phyloP scores from a whole-genome alignment of 2,329 filamentous ascomycete species.

The Fusarium agapanthi region DNA sequence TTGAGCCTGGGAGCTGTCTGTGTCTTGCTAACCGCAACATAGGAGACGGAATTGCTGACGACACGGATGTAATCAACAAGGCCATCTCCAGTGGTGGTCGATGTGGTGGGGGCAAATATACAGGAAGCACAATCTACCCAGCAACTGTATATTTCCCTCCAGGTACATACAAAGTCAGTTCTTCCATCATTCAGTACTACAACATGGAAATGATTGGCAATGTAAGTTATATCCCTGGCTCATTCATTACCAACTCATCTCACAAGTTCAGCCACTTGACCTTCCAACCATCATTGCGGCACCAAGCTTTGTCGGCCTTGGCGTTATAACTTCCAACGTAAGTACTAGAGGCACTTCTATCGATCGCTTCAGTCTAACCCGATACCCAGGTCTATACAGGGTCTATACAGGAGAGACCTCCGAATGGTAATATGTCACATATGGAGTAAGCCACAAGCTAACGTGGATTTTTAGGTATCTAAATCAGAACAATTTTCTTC shows the following conservation, averaged over 20 bases:
- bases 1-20: not conserved
- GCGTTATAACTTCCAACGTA: conserved; percentile 53
- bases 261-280: too few relatives aligned
- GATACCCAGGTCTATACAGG: not conserved
- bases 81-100: conserved; percentile 53
- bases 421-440: not conserved
- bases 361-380: too few relatives aligned
- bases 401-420: not conserved
- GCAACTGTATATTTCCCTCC: conserved; percentile 44
- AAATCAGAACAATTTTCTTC: conserved; percentile 67
- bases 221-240: too few relatives aligned
- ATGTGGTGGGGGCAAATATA: conserved; percentile 38
- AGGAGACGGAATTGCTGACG: conserved; percentile 52
- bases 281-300: conserved; percentile 63
- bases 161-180: conserved; percentile 66
- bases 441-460: not conserved
- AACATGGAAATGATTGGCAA: conserved; percentile 65
- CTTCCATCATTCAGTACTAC: conserved; percentile 69
- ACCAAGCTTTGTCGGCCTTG: conserved; percentile 61
- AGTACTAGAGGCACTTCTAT: too few relatives aligned
- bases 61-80: conserved; percentile 63
- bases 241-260: too few relatives aligned
- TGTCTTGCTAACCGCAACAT: not conserved
- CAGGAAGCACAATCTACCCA: conserved; percentile 43
- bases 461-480: conserved; percentile 19